Evolutionary conservation across 306 rosid species (phyloP).

Genomic region (Echinosophora koreensis): DNA sequence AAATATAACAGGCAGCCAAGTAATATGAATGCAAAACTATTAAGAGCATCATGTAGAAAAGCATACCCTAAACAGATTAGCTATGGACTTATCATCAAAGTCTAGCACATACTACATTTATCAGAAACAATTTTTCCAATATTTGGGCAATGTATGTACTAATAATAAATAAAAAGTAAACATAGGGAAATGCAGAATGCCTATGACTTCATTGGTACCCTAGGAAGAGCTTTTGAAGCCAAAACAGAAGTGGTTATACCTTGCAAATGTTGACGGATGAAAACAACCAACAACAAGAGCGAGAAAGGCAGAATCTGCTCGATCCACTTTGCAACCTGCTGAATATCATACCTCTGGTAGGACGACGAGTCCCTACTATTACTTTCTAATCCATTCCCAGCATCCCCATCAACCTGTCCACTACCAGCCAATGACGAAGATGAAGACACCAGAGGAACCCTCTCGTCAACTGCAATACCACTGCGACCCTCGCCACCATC

Average conservation of each 20-base stretch:
- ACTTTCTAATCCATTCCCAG: conserved; percentile 56
- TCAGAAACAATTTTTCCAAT: conserved; percentile 3
- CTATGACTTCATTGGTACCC: not conserved
- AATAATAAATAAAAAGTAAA: not conserved
- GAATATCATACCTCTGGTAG: conserved; percentile 85
- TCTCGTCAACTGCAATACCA: conserved; percentile 46
- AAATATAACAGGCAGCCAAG: conserved; percentile 7
- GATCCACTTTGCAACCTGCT: conserved; percentile 81
- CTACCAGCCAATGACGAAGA: conserved; percentile 53
- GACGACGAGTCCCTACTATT: conserved; percentile 61
- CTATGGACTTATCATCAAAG: conserved; percentile 12
- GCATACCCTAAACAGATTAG: conserved; percentile 7
- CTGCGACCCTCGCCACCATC: conserved; percentile 47
- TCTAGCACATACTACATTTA: not conserved
- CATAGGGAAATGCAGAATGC: not conserved
- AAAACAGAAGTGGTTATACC: conserved; percentile 54
- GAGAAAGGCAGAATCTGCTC: conserved; percentile 94
- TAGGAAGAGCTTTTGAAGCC: conserved; percentile 34
- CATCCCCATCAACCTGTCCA: conserved; percentile 51
- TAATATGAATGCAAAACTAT: conserved; percentile 8
- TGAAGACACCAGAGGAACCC: conserved; percentile 63
- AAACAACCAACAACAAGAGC: conserved; percentile 75
- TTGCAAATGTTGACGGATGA: conserved; percentile 95
- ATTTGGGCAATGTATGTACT: conserved; percentile 12
- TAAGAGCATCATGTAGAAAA: not conserved